These are phyloP conservation scores for Microascus cirrosus DNA, from an alignment of 2,329 filamentous ascomycete species.

Conservation along the genomic window DNA sequence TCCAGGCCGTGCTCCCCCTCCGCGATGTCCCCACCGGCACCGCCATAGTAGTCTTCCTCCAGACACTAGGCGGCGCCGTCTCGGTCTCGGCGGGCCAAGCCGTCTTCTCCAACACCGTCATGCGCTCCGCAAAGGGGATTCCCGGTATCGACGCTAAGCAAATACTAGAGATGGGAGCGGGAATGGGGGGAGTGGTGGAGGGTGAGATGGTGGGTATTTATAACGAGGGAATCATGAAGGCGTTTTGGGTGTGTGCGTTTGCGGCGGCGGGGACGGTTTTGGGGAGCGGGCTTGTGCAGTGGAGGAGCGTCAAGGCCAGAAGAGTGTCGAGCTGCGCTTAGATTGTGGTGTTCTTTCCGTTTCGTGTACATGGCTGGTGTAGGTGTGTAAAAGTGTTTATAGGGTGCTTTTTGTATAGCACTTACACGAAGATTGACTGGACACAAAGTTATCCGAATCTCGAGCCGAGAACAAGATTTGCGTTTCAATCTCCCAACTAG, in stretches of 20 bases:
- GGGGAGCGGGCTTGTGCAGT: neutral
- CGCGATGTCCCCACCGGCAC: conserved; percentile 33
- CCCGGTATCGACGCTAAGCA: neutral
- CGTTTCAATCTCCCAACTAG: neutral
- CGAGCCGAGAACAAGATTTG: no score
- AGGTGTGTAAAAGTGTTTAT: neutral
- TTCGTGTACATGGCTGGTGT: neutral
- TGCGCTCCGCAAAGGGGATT: conserved; percentile 12
- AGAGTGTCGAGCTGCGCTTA: neutral
- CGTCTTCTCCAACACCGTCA: conserved; percentile 23
- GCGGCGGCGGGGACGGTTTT: neutral
- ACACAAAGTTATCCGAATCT: no score
- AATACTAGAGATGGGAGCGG: neutral
- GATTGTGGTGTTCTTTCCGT: neutral
- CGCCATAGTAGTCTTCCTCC: conserved; percentile 32
- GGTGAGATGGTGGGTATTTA: neutral
- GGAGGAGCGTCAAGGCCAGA: neutral
- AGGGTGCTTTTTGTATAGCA: no score
- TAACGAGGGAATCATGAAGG: neutral
- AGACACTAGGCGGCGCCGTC: conserved; percentile 30
- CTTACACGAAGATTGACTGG: no score
- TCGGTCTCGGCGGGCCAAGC: conserved; percentile 41
- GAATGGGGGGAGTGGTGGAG: neutral
- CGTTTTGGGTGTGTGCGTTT: neutral
- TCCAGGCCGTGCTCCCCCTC: conserved; percentile 28